These are phyloP conservation scores for Penicillium taxi DNA, from an alignment of 495 filamentous ascomycete genomes.

Conservation along the genomic window DNA sequence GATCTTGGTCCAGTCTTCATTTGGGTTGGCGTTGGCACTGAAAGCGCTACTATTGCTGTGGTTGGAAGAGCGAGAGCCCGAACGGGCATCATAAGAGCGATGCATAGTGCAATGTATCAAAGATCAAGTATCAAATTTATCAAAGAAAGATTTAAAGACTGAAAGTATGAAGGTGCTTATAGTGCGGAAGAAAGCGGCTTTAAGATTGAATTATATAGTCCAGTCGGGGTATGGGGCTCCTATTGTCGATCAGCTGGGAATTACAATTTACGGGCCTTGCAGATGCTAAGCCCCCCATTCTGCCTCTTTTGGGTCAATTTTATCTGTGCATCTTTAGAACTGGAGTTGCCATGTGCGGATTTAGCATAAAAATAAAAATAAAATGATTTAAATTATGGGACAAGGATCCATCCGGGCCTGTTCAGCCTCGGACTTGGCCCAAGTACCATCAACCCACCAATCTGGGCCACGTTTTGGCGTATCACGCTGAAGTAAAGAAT, in stretches of 20 bases:
- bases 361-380: neutral
- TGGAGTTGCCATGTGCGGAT: slow-evolving; percentile 5
- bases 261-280: slow-evolving; percentile 13
- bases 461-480: slow-evolving; percentile 15
- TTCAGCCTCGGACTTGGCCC: slow-evolving; percentile 14
- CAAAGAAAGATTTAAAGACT: neutral
- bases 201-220: slow-evolving; percentile 27
- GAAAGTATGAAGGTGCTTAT: neutral
- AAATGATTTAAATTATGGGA: slow-evolving; percentile 5
- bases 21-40: slow-evolving; percentile 90
- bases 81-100: slow-evolving; percentile 30
- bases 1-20: slow-evolving; percentile 99
- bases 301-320: no score
- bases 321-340: slow-evolving; percentile 14
- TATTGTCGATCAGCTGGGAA: slow-evolving; percentile 25
- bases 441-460: slow-evolving; percentile 5
- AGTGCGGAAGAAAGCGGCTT: slow-evolving; percentile 4
- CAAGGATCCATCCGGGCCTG: slow-evolving; percentile 13
- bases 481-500: no score
- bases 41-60: slow-evolving; percentile 91
- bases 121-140: neutral
- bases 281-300: slow-evolving; percentile 11
- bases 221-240: slow-evolving; percentile 17
- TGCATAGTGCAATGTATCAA: slow-evolving; percentile 19
- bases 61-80: slow-evolving; percentile 48